These are phyloP conservation scores for Lactifluus pinguis DNA, from an alignment of 768 basidiomycete species.

Conservation along the genomic window DNA sequence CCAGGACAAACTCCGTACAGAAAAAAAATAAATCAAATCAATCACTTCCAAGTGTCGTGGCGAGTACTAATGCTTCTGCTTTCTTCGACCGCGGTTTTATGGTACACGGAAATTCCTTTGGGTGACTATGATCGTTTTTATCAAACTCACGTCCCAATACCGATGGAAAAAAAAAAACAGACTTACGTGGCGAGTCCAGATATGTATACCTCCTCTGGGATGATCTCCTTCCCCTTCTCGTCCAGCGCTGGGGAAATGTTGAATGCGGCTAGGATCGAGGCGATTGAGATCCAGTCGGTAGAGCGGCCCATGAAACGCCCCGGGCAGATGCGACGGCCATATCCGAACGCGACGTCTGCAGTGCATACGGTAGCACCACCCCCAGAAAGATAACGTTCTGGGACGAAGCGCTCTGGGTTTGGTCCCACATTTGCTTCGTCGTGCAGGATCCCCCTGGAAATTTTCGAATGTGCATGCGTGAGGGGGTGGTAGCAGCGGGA, in stretches of 20 bases:
- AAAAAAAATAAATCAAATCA: not conserved
- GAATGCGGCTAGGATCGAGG: constrained; percentile 29
- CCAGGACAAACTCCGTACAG: not conserved
- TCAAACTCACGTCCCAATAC: no score
- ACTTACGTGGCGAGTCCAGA: not conserved
- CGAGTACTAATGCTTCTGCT: not conserved
- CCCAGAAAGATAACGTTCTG: not conserved
- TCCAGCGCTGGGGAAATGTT: constrained; percentile 21
- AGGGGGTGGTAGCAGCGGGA: not conserved
- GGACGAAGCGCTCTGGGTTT: not conserved
- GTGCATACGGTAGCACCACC: not conserved
- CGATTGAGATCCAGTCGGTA: constrained; percentile 31
- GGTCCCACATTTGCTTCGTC: constrained; percentile 2
- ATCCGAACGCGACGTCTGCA: constrained; percentile 1
- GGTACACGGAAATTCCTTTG: constrained; percentile 3
- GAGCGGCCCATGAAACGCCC: constrained; percentile 27
- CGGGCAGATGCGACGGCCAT: constrained; percentile 20
- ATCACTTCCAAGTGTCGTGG: not conserved
- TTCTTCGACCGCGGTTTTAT: constrained; percentile 5
- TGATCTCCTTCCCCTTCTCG: not conserved
- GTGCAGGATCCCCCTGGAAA: constrained; percentile 15
- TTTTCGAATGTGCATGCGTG: not conserved
- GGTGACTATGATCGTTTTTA: not conserved
- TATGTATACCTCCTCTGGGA: not conserved
- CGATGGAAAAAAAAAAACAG: not conserved